phyloP scores from a whole-genome alignment of 768 basidiomycete genomes.

The Psilocybe azurescens region DNA sequence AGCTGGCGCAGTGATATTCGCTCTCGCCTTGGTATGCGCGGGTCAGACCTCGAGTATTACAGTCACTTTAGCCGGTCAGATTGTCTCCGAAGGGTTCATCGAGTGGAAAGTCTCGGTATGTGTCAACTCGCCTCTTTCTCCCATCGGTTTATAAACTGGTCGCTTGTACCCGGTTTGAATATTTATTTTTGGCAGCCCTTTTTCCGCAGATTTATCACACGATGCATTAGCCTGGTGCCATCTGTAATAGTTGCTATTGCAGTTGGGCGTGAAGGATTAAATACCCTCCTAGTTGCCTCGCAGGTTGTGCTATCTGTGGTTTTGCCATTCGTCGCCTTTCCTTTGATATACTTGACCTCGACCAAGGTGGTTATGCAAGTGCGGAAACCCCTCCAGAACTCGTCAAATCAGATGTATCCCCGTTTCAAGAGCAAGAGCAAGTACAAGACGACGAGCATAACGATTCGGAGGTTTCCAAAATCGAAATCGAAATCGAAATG shows the following conservation, averaged over 20 bases:
- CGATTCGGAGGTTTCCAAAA: slow-evolving; percentile 1
- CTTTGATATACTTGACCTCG: slow-evolving; percentile 72
- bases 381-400: slow-evolving; percentile 34
- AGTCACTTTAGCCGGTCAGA: slow-evolving; percentile 80
- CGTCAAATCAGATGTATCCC: slow-evolving; percentile 1
- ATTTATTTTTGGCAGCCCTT: slow-evolving; percentile 44
- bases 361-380: slow-evolving; percentile 67
- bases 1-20: slow-evolving; percentile 76
- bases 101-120: slow-evolving; percentile 69
- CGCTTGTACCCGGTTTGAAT: slow-evolving; percentile 5
- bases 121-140: slow-evolving; percentile 4
- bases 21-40: slow-evolving; percentile 73
- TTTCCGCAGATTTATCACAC: slow-evolving; percentile 72
- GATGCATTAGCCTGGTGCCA: slow-evolving; percentile 72
- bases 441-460: not conserved
- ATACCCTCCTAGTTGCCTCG: slow-evolving; percentile 73
- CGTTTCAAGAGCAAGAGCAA: slow-evolving; percentile 3
- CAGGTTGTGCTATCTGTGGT: slow-evolving; percentile 79
- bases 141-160: not conserved
- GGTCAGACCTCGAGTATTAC: slow-evolving; percentile 83
- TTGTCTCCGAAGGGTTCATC: slow-evolving; percentile 81
- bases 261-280: slow-evolving; percentile 66
- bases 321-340: slow-evolving; percentile 76
- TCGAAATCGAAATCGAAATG: slow-evolving; percentile 5
- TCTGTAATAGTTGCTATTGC: slow-evolving; percentile 70